Conservation (phyloP, 2,329 filamentous ascomycete species). For the Fusarium veterinarium region DNA sequence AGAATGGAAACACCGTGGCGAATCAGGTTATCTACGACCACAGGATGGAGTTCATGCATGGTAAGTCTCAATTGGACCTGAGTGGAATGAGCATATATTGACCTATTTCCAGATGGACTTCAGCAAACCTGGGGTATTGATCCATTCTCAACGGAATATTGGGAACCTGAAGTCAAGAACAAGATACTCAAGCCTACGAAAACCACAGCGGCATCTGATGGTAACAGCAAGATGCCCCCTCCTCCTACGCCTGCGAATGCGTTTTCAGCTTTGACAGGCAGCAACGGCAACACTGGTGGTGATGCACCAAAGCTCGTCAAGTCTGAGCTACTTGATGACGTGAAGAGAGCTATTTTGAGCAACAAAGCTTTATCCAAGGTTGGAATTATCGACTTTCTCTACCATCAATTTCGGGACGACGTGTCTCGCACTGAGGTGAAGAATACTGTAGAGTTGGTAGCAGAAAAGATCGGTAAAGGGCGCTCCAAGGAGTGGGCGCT, state of each 20-base stretch:
- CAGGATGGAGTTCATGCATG: conserved; percentile 79
- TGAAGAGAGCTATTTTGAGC: conserved; percentile 56
- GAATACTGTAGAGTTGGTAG: conserved; percentile 55
- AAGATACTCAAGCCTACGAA: conserved; percentile 33
- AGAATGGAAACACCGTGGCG: conserved; percentile 64
- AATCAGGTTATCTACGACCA: conserved; percentile 67
- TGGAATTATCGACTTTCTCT: conserved; percentile 56
- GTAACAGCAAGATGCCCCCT: conserved; percentile 47
- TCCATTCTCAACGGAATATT: conserved; percentile 86
- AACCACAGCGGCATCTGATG: conserved; percentile 20
- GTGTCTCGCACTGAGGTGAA: conserved; percentile 56
- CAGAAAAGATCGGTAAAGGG: conserved; percentile 54
- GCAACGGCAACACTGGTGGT: conserved; percentile 18
- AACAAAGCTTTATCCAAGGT: conserved; percentile 55
- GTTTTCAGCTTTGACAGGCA: conserved; percentile 50
- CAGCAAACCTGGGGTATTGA: conserved; percentile 73
- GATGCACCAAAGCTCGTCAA: conserved; percentile 50
- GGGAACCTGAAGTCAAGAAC: conserved; percentile 63
- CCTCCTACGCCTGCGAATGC: conserved; percentile 51
- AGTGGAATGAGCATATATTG: conserved; percentile 8
- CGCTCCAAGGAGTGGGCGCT: conserved; percentile 54
- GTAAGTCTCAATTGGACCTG: conserved; percentile 57
- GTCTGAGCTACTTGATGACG: conserved; percentile 54
- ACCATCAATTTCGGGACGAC: conserved; percentile 52
- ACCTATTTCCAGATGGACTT: conserved; percentile 55